A percentile compares a stretch with the other conserved stretches of the same genome.
Evolutionary conservation across 2,329 filamentous ascomycete genomes (phyloP).

Genomic region (Neofusicoccum laricinum): DNA sequence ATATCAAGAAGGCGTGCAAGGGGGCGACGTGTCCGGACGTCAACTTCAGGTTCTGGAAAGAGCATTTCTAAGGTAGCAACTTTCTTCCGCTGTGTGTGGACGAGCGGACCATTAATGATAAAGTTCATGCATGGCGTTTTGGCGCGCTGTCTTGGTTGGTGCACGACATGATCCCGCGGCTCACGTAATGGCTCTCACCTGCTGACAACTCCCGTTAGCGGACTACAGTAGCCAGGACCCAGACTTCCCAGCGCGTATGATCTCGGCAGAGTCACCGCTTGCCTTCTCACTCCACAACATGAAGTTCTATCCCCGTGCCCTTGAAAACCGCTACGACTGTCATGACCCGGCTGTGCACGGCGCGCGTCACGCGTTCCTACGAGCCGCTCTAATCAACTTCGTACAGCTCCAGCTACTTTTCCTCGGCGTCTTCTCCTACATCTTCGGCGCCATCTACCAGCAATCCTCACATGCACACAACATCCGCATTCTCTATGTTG

Average conservation of each 20-base stretch:
- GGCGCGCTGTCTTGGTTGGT: too few relatives aligned
- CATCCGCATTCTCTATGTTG: constrained; percentile 27
- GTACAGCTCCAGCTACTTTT: constrained; percentile 22
- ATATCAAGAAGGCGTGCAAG: constrained; percentile 80
- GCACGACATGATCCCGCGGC: too few relatives aligned
- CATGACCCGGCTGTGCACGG: not conserved
- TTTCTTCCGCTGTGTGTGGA: too few relatives aligned
- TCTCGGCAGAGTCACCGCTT: too few relatives aligned
- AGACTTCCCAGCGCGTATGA: too few relatives aligned
- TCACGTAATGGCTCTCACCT: too few relatives aligned
- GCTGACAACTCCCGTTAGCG: too few relatives aligned
- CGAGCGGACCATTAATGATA: too few relatives aligned
- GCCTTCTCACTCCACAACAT: not conserved
- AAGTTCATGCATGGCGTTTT: too few relatives aligned
- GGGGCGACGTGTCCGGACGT: constrained; percentile 72
- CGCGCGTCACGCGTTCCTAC: not conserved
- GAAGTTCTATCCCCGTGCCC: not conserved
- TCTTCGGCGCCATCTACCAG: constrained; percentile 26
- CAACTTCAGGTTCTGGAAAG: constrained; percentile 98
- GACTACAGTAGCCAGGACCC: too few relatives aligned
- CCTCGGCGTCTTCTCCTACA: constrained; percentile 23
- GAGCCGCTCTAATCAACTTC: not conserved
- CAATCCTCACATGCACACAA: constrained; percentile 21
- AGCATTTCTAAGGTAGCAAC: constrained; percentile 59
- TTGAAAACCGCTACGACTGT: not conserved